Evolutionary conservation across 495 filamentous ascomycete genomes (phyloP).

Genomic region (Pyrenula massariospora): DNA sequence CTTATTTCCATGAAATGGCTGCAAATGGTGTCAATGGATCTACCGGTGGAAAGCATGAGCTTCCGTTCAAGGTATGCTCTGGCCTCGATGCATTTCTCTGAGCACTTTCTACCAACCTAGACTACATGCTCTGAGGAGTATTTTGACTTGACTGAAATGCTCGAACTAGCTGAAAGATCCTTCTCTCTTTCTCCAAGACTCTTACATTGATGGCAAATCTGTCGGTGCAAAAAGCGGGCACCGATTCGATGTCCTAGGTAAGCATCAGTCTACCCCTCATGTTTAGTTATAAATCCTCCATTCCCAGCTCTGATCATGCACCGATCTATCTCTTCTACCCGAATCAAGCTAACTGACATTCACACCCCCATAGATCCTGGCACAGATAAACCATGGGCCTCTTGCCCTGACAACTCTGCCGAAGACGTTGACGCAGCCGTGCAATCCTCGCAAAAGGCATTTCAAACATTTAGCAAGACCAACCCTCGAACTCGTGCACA

Average conservation of each 20-base stretch:
- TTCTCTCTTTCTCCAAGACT: conserved; percentile 44
- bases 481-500: conserved; percentile 51
- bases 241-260: conserved; percentile 56
- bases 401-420: conserved; percentile 45
- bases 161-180: conserved; percentile 41
- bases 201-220: conserved; percentile 52
- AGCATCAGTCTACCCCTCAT: conserved; percentile 2
- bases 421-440: conserved; percentile 53
- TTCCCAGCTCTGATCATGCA: conserved; percentile 2
- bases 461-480: conserved; percentile 46
- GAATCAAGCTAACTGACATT: conserved; percentile 14
- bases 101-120: neutral
- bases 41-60: neutral
- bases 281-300: conserved; percentile 3
- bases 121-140: too few species aligned
- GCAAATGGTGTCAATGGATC: neutral
- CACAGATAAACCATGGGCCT: conserved; percentile 50
- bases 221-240: conserved; percentile 47
- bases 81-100: neutral
- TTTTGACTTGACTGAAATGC: neutral
- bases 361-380: conserved; percentile 43
- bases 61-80: conserved; percentile 1
- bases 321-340: conserved; percentile 9
- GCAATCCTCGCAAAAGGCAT: conserved; percentile 44
- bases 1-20: too few species aligned